Percentiles rank a stretch among this genome's conserved stretches.
These are phyloP conservation scores for Clitopilus hobsonii DNA, from an alignment of 768 basidiomycete species.

Conservation along the genomic window DNA sequence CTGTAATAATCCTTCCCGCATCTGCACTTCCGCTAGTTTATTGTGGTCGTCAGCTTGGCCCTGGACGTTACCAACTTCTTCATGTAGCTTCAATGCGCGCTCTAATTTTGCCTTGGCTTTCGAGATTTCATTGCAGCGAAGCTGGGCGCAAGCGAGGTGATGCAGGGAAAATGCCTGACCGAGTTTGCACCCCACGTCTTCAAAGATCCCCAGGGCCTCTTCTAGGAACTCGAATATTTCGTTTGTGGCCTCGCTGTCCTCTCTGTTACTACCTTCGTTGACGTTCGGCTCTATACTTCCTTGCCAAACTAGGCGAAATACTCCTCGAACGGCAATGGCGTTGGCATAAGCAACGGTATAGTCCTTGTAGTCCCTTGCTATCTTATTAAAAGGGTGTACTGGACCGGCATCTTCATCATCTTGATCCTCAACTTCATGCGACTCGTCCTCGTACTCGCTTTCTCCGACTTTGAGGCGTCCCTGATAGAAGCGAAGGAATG, in stretches of 20 bases:
- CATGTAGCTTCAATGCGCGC: constrained; percentile 8
- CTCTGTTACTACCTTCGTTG: background rate
- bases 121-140: constrained; percentile 7
- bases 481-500: constrained; percentile 10
- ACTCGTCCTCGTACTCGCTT: background rate
- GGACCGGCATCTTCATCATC: background rate
- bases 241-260: background rate
- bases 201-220: background rate
- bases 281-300: background rate
- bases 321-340: constrained; percentile 1
- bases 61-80: constrained; percentile 11
- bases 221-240: background rate
- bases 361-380: background rate
- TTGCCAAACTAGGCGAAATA: constrained; percentile 1
- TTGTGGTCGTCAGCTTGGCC: constrained; percentile 16
- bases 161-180: constrained; percentile 16
- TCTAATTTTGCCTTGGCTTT: constrained; percentile 10
- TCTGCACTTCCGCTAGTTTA: constrained; percentile 9
- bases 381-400: background rate
- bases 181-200: constrained; percentile 2
- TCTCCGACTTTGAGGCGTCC: background rate
- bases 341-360: constrained; percentile 1
- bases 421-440: background rate
- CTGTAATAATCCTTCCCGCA: constrained; percentile 8
- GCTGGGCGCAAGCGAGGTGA: constrained; percentile 9